Evolutionary conservation across 176 grass and related monocot species (phyloP), one percentile per base, ranked within the genome.

Genomic region (Carex pumila): DNA sequence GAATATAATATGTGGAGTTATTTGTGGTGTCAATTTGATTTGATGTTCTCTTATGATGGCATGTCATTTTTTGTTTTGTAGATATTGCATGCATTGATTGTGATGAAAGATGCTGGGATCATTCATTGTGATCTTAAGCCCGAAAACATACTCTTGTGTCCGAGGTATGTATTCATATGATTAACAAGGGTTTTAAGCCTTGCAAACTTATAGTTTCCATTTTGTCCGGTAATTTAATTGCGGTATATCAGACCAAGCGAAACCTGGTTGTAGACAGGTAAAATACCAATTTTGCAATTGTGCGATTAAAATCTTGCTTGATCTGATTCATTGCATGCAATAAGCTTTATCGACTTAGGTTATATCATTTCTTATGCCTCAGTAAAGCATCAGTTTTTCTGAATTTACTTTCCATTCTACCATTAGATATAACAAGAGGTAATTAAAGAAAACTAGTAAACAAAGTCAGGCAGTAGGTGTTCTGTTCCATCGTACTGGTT

Each of bases 41-140:
- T 61, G 21, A 79, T 52, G 83, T 72, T 74, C 18, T 61, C 47
- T 85, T 77, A 53, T 67, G 79, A 31, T 81, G 85, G 65, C 79
- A 34, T 34, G 58, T 81, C 54, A 17, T 13, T 61, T 88, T 58
- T 84, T 70, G 71, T 18, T 81, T 85, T 83, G 54, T 79, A 99
- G 97, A 99, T 99, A 89, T 88, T 99, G 89, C 85, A 90, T 81
- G 97, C 97, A 58, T 84, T 99, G 86, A 76, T 95, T 88, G 87
- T 96, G 61, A 95, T 96, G 97, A 99, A 99, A 90, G 90, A 95
- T 87, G 91, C 97, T 85, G 93, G 91, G 61, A 89, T 99, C 54
- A 99, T 99, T 83, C 97, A 99, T 89, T 99, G 97, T 88, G 97
- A 99, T 91, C 76, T 99, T 60, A 99, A 99, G 87, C 97, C 97